These are phyloP conservation scores for Boletus rubroflammeus DNA, from an alignment of 768 basidiomycete genomes.

Conservation along the genomic window DNA sequence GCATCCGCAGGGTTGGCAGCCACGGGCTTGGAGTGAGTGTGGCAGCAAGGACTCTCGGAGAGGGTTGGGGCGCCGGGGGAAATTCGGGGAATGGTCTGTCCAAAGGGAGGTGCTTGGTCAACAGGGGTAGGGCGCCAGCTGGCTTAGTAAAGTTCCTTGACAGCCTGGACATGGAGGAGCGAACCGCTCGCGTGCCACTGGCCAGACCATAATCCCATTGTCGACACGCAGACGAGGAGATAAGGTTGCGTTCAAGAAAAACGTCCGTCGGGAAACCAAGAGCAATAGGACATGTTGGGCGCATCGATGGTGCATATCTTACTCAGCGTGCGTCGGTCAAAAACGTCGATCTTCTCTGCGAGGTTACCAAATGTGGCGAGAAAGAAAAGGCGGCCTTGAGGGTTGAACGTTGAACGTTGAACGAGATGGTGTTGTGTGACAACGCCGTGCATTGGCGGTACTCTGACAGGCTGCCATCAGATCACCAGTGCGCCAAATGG, in stretches of 20 bases:
- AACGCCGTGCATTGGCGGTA: too few species aligned
- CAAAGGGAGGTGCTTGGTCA: constrained; percentile 66
- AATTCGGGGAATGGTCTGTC: constrained; percentile 59
- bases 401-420: too few species aligned
- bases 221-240: constrained; percentile 94
- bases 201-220: constrained; percentile 95
- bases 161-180: constrained; percentile 75
- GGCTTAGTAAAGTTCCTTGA: constrained; percentile 89
- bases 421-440: constrained; percentile 89
- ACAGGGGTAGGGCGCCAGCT: constrained; percentile 76
- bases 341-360: constrained; percentile 89
- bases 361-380: constrained; percentile 97
- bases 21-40: constrained; percentile 51
- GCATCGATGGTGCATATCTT: constrained; percentile 82
- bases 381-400: constrained; percentile 83
- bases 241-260: constrained; percentile 91
- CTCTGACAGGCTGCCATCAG: too few species aligned
- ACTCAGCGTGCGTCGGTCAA: constrained; percentile 82
- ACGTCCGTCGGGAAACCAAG: constrained; percentile 92
- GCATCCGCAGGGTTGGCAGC: too few species aligned
- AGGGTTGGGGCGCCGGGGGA: constrained; percentile 66
- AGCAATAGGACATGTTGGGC: constrained; percentile 89
- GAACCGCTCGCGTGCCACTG: constrained; percentile 88
- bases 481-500: too few species aligned
- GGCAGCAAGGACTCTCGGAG: constrained; percentile 49